Percentiles rank a stretch among this genome's conserved stretches.
Evolutionary conservation across 192 early-diverging fungal genomes (phyloP).

Genomic region (Dimargaris verticillata): DNA sequence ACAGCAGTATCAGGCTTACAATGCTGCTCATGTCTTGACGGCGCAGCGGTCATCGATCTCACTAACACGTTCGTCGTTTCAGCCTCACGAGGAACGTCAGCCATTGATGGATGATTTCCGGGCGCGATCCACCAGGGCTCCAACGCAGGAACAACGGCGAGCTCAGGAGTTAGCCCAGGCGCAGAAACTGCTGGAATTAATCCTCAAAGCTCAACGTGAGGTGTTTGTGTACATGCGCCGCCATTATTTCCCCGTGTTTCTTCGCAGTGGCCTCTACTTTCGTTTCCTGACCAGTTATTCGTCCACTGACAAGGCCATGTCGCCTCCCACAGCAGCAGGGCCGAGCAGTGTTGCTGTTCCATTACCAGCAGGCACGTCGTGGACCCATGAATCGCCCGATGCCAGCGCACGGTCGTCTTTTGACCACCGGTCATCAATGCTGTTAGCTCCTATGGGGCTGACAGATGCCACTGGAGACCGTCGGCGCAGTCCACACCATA

Average conservation of each 20-base stretch:
- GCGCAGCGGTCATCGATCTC: not conserved
- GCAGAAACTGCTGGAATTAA: conserved; percentile 18
- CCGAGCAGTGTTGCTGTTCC: too few species aligned
- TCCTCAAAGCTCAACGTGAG: conserved; percentile 34
- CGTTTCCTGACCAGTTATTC: conserved; percentile 40
- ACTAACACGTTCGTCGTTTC: not conserved
- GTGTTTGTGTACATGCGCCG: conserved; percentile 45
- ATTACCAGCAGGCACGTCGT: too few species aligned
- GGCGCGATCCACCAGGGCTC: too few species aligned
- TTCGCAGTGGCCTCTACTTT: conserved; percentile 41
- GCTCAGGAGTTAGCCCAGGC: conserved; percentile 6
- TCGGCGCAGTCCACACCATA: too few species aligned
- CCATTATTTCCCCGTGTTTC: conserved; percentile 40
- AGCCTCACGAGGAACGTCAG: too few species aligned
- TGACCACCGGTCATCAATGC: too few species aligned
- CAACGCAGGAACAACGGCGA: not conserved
- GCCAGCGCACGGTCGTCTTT: too few species aligned
- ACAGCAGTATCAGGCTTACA: not conserved
- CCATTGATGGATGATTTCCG: too few species aligned
- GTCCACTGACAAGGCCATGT: not conserved
- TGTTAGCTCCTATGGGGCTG: too few species aligned
- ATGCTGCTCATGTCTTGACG: not conserved
- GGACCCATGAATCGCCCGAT: too few species aligned
- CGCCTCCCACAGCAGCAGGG: too few species aligned
- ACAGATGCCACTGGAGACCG: too few species aligned